phyloP scores from a whole-genome alignment of 371 early-diverging fungal species.

The Entomophthora muscae region DNA sequence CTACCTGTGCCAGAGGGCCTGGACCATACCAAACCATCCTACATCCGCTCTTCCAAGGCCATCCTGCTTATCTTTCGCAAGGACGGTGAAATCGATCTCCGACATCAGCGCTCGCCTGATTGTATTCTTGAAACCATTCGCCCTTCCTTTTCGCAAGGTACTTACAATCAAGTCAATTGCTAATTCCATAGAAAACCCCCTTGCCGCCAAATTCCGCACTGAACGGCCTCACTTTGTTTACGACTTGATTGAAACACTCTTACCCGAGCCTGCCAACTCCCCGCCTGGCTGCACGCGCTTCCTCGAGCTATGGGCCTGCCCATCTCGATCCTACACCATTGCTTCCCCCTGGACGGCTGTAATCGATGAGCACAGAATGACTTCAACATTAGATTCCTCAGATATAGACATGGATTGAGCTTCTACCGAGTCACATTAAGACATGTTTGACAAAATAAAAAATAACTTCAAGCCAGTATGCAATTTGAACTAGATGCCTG shows the following conservation, averaged over 20 bases:
- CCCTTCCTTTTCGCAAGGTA: constrained; percentile 19
- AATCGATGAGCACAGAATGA: neutral
- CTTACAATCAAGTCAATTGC: neutral
- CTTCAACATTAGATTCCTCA: neutral
- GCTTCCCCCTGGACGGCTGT: neutral
- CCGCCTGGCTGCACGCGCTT: neutral
- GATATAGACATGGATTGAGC: neutral
- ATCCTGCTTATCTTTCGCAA: constrained; percentile 77
- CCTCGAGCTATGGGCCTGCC: constrained; percentile 6
- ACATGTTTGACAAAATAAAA: no score
- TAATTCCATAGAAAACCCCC: neutral
- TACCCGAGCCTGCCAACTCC: constrained; percentile 24
- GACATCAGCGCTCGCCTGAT: constrained; percentile 86
- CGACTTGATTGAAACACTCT: constrained; percentile 68
- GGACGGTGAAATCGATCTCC: constrained; percentile 65
- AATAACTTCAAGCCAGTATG: no score
- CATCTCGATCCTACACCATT: neutral
- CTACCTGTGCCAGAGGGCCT: neutral
- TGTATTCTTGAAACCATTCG: constrained; percentile 82
- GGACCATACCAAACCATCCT: constrained; percentile 11
- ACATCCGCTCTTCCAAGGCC: constrained; percentile 67
- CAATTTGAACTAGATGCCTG: no score
- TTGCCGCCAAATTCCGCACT: neutral
- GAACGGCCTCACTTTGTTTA: constrained; percentile 66
- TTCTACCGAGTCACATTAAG: no score